Conservation (phyloP, 2,329 filamentous ascomycete genomes). For the Colletotrichum trifolii region DNA sequence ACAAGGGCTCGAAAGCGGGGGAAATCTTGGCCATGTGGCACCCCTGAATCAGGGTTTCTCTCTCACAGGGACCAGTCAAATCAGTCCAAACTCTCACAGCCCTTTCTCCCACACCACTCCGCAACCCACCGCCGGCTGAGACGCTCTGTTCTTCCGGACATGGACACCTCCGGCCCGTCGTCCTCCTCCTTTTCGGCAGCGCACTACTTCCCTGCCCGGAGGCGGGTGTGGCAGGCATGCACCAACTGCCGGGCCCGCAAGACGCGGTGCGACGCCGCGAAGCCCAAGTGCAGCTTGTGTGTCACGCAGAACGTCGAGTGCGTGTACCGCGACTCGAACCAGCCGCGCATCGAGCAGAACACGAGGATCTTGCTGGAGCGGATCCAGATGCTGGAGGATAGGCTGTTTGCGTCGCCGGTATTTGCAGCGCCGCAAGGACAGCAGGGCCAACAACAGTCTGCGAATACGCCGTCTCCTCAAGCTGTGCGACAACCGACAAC, state of each 20-base stretch:
- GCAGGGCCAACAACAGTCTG: not conserved
- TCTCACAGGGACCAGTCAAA: too few species aligned
- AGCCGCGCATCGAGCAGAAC: slow-evolving; percentile 44
- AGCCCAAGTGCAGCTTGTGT: slow-evolving; percentile 44
- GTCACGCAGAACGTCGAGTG: slow-evolving; percentile 44
- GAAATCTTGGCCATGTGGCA: too few species aligned
- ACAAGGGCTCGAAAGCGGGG: too few species aligned
- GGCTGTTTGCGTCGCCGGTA: slow-evolving; percentile 36
- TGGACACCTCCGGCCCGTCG: slow-evolving; percentile 10
- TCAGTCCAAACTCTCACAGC: too few species aligned
- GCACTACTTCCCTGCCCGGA: slow-evolving; percentile 32
- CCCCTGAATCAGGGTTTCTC: too few species aligned
- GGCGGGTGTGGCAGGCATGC: slow-evolving; percentile 43
- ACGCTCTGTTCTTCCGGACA: not conserved
- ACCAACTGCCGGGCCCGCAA: slow-evolving; percentile 45
- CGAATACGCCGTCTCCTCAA: not conserved
- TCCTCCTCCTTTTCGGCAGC: slow-evolving; percentile 30
- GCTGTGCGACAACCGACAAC: slow-evolving; percentile 1
- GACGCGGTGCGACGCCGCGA: slow-evolving; percentile 44
- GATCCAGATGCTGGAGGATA: slow-evolving; percentile 45
- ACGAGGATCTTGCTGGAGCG: slow-evolving; percentile 43
- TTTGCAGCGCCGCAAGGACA: slow-evolving; percentile 13
- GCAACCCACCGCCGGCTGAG: too few species aligned
- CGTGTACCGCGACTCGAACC: slow-evolving; percentile 43
- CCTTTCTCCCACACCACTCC: too few species aligned